Evolutionary conservation across 768 basidiomycete species (phyloP).

Genomic region (Podaxis mareebaensis): DNA sequence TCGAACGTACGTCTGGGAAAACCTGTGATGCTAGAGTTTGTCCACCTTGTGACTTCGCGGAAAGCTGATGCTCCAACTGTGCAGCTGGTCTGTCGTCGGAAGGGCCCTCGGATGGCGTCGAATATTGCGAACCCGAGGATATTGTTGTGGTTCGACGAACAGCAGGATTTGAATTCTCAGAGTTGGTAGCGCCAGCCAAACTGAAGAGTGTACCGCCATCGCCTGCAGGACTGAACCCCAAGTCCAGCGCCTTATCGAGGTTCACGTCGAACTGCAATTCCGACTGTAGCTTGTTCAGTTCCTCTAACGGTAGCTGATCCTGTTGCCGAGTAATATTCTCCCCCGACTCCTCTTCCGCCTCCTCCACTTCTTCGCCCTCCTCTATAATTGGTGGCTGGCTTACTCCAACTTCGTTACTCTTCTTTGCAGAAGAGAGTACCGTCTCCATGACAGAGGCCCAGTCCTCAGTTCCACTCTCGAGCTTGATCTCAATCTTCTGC

Average conservation of each 20-base stretch:
- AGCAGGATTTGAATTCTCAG: conserved; percentile 7
- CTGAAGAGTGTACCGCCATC: conserved; percentile 8
- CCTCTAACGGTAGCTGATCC: neutral
- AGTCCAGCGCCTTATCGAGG: conserved; percentile 13
- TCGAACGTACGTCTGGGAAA: conserved; percentile 25
- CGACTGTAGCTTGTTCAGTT: conserved; percentile 9
- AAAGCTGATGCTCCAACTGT: conserved; percentile 28
- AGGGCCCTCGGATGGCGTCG: conserved; percentile 3
- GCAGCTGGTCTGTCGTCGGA: conserved; percentile 36
- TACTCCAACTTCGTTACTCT: conserved; percentile 17
- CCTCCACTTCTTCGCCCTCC: neutral
- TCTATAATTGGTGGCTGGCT: conserved; percentile 17
- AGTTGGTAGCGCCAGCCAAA: conserved; percentile 1
- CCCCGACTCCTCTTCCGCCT: neutral
- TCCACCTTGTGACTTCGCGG: conserved; percentile 8
- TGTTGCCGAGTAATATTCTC: neutral
- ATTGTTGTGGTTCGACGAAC: conserved; percentile 9
- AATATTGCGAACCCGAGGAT: conserved; percentile 5
- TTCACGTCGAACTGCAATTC: conserved; percentile 12
- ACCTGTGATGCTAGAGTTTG: neutral
- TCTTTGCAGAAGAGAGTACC: conserved; percentile 29
- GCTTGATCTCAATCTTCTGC: conserved; percentile 32
- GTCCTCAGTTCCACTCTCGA: conserved; percentile 35
- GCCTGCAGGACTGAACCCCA: conserved; percentile 11
- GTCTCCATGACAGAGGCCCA: conserved; percentile 45